Conservation (phyloP, 192 early-diverging fungal genomes). For the Neocallimastix lanati region DNA sequence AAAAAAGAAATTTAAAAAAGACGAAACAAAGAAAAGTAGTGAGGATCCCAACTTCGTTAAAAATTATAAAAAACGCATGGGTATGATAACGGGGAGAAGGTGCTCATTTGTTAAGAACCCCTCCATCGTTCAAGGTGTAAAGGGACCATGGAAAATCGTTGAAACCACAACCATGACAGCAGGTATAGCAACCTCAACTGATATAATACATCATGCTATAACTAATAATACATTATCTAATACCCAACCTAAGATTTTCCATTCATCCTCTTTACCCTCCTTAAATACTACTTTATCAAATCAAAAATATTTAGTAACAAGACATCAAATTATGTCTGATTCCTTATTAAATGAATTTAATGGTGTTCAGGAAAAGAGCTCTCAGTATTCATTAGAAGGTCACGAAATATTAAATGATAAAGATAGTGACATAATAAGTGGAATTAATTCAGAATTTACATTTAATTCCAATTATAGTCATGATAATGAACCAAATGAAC, state of each 20-base stretch:
- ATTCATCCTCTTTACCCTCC: not conserved
- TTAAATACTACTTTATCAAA: not conserved
- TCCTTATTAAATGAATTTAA: not conserved
- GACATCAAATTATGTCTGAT: not conserved
- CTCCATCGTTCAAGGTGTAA: not conserved
- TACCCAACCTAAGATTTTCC: not conserved
- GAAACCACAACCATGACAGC: not conserved
- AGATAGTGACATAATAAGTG: not conserved
- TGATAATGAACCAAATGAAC: not conserved
- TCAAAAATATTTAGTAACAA: not conserved
- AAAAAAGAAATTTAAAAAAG: not conserved
- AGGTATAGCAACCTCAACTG: not conserved
- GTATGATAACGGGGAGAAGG: not conserved
- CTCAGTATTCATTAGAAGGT: not conserved
- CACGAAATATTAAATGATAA: not conserved
- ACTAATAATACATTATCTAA: not conserved
- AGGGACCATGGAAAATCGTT: not conserved
- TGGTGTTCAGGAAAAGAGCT: not conserved
- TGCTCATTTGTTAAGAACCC: not conserved
- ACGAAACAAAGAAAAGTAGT: not conserved
- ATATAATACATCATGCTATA: not conserved
- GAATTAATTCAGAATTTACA: not conserved
- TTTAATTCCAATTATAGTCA: too few relatives aligned
- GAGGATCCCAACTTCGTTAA: not conserved
- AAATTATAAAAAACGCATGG: not conserved